A percentile compares a stretch with the other conserved stretches of the same genome.
Evolutionary conservation across 345 rosid species (phyloP).

Genomic region (Tarenaya hassleriana): DNA sequence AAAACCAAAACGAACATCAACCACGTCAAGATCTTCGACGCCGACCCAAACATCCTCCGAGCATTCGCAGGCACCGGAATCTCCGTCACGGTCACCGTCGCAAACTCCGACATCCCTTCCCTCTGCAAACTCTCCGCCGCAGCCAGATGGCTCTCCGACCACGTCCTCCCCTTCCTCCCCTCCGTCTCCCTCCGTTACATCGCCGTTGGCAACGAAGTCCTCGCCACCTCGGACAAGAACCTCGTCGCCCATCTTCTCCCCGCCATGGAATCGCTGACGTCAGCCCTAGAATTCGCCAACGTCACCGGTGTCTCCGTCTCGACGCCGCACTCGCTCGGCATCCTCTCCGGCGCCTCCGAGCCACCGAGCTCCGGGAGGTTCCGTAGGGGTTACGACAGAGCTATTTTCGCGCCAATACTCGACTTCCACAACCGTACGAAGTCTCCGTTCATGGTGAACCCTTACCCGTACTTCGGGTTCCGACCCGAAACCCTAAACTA

Average conservation of each 20-base stretch:
- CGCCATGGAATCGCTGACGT: constrained; percentile 56
- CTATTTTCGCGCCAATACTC: constrained; percentile 63
- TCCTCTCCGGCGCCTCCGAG: constrained; percentile 55
- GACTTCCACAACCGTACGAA: constrained; percentile 61
- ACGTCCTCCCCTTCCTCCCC: constrained; percentile 53
- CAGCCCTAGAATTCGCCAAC: constrained; percentile 52
- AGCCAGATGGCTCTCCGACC: constrained; percentile 45
- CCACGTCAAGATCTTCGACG: constrained; percentile 68
- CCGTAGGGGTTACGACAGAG: constrained; percentile 55
- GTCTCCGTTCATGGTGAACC: constrained; percentile 84
- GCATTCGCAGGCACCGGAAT: constrained; percentile 67
- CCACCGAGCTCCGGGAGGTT: constrained; percentile 72
- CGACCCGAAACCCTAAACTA: constrained; percentile 44
- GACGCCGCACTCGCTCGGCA: constrained; percentile 68
- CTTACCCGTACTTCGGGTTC: constrained; percentile 83
- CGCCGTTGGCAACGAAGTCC: constrained; percentile 67
- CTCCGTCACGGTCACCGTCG: constrained; percentile 58
- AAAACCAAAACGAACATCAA: constrained; percentile 58
- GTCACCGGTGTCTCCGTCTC: constrained; percentile 45
- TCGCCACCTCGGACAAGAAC: constrained; percentile 52
- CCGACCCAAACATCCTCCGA: constrained; percentile 59
- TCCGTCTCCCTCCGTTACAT: constrained; percentile 46
- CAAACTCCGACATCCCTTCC: constrained; percentile 58
- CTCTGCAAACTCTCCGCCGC: constrained; percentile 55
- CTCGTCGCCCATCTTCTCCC: constrained; percentile 55